Conservation (phyloP, 352 stramenopile genomes). For the Phytophthora parvispora region DNA sequence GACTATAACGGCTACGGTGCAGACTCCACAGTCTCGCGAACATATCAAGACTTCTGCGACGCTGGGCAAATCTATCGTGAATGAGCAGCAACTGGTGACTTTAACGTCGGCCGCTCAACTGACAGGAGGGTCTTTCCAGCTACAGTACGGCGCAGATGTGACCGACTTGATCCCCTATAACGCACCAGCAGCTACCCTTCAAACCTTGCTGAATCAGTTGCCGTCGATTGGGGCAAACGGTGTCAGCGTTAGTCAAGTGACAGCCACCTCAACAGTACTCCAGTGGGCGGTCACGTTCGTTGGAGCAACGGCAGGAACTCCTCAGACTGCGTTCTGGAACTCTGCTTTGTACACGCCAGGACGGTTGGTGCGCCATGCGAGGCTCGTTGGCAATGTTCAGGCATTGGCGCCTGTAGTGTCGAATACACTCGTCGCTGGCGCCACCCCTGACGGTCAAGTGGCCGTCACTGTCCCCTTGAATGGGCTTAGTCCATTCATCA, state of each 20-base stretch:
- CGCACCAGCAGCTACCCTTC: slow-evolving; percentile 60
- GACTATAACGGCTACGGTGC: slow-evolving; percentile 33
- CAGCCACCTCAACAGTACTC: slow-evolving; percentile 15
- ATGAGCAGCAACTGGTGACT: slow-evolving; percentile 79
- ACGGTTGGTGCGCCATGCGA: slow-evolving; percentile 53
- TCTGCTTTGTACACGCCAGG: slow-evolving; percentile 61
- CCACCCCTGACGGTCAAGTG: slow-evolving; percentile 31
- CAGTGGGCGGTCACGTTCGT: slow-evolving; percentile 80
- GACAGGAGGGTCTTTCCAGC: slow-evolving; percentile 67
- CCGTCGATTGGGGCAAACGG: slow-evolving; percentile 52
- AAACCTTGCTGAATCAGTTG: slow-evolving; percentile 82
- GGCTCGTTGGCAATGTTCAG: slow-evolving; percentile 67
- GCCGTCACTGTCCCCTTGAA: slow-evolving; percentile 35
- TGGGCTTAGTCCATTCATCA: slow-evolving; percentile 65
- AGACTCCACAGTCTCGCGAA: slow-evolving; percentile 50
- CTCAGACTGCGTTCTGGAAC: slow-evolving; percentile 77
- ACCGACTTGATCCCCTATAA: slow-evolving; percentile 80
- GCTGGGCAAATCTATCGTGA: slow-evolving; percentile 63
- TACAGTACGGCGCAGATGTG: slow-evolving; percentile 73
- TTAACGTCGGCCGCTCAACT: slow-evolving; percentile 51
- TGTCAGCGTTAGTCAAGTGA: slow-evolving; percentile 44
- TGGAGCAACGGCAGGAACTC: slow-evolving; percentile 39
- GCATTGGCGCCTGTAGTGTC: slow-evolving; percentile 30
- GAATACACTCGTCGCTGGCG: slow-evolving; percentile 45
- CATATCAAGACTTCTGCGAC: slow-evolving; percentile 80